A percentile compares a stretch with the other conserved stretches of the same genome.
Conservation (phyloP, 768 basidiomycete species). For the Nevesoporus exiguus region DNA sequence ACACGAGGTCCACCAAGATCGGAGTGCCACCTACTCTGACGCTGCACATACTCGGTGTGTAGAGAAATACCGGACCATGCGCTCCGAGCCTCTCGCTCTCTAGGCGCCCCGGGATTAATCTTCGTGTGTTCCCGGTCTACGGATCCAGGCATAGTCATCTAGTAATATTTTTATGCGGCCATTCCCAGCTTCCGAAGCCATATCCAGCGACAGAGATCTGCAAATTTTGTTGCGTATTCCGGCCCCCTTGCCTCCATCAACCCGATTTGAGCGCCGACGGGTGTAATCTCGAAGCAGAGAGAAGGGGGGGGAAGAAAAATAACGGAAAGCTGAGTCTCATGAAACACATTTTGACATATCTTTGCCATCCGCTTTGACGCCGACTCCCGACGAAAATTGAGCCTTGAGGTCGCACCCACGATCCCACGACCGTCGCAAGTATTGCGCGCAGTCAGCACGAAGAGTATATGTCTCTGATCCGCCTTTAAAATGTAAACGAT, state of each 20-base stretch:
- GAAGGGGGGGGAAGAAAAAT: not conserved
- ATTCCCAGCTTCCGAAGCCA: not conserved
- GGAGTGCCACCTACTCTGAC: not conserved
- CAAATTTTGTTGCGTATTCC: not conserved
- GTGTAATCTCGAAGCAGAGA: not conserved
- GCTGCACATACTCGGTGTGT: not conserved
- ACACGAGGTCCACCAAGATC: no score
- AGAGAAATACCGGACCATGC: not conserved
- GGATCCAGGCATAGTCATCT: not conserved
- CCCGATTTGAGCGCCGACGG: not conserved
- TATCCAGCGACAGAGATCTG: not conserved
- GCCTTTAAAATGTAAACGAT: not conserved
- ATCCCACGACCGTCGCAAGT: not conserved
- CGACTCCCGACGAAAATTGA: not conserved
- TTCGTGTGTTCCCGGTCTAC: not conserved
- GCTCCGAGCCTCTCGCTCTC: not conserved
- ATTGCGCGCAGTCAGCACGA: not conserved
- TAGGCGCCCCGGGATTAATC: not conserved
- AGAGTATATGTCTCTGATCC: not conserved
- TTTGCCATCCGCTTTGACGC: not conserved
- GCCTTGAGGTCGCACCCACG: not conserved
- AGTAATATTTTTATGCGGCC: not conserved
- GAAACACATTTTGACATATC: not conserved
- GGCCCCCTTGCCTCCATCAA: not conserved
- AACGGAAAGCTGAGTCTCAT: not conserved